Evolutionary conservation across 2,329 filamentous ascomycete genomes (phyloP), one percentile per base, ranked within the genome.

Genomic region (Trichoderma harzianum): DNA sequence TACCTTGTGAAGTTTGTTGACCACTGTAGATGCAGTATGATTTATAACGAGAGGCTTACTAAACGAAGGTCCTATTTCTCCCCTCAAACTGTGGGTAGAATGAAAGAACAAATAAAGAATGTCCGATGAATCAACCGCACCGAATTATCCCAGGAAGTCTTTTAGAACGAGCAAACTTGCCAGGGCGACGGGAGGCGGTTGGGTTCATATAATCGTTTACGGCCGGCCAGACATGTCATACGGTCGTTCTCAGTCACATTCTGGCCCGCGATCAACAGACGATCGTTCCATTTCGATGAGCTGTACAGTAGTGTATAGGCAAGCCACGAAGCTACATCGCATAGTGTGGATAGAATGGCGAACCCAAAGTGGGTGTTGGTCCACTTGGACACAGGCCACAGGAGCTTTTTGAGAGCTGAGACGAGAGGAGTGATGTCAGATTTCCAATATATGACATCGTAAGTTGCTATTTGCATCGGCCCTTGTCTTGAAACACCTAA

Each of bases 71-170:
- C 47, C 14, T 51, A 55, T 58, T 58, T 51, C 36, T 70, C 47
- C 58, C 21, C 70, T 70, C 71, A 70, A 76, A 60, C 67, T 21
- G 88, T 78, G 36, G 63, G 74, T 0, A 55, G 66, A 76, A 86
- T 86, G 53, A 72, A 39, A 39, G 75, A 86, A 74, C 72, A 51
- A 34, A 55, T 51, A 69, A 57, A 18, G 28, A 58, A 32, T 58
- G 55, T 32, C 55, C 26, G 34, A 68, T 53, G 11, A 34, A 34
- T 62, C n/a, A 34, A 47, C 61, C 61, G 43, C 62, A 6, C 39
- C n/a, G 18, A 47, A 32, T 51, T 24, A 34, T 51, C 32, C 26
- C 30, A 21, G 61, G 11, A 28, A 21, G 39, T 16, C 2, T 36
- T 60, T 14, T 8, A 2, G 11, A 63, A 36, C 36, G 8, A 47